These are phyloP conservation scores for Populus tomentosa DNA, from an alignment of 441 rosid species.

Conservation along the genomic window DNA sequence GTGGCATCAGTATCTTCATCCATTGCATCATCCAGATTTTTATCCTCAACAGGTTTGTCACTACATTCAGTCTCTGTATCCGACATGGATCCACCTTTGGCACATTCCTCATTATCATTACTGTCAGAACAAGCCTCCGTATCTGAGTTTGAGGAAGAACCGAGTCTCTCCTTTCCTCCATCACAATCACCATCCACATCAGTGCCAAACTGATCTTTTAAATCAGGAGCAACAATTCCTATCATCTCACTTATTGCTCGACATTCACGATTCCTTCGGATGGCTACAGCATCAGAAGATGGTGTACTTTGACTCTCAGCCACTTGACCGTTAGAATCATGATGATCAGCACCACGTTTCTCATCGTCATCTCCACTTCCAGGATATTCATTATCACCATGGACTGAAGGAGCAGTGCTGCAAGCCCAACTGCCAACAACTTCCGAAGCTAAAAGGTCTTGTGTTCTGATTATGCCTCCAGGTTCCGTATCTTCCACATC, in stretches of 20 bases:
- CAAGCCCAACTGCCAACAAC: conserved; percentile 87
- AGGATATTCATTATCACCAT: conserved; percentile 68
- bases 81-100: conserved; percentile 28
- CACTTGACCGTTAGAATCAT: conserved; percentile 39
- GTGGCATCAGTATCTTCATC: conserved; percentile 59
- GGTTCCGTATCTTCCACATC: conserved; percentile 58
- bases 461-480: conserved; percentile 59
- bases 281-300: conserved; percentile 34
- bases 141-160: conserved; percentile 45
- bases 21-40: conserved; percentile 33
- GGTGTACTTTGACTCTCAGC: conserved; percentile 62
- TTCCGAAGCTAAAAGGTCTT: conserved; percentile 87
- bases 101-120: conserved; percentile 30
- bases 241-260: conserved; percentile 57
- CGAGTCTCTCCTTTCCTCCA: conserved; percentile 28
- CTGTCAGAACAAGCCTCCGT: conserved; percentile 49
- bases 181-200: conserved; percentile 24
- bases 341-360: conserved; percentile 30
- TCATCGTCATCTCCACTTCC: conserved; percentile 37
- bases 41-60: conserved; percentile 33
- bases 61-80: conserved; percentile 51
- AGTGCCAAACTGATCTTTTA: conserved; percentile 46
- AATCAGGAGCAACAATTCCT: conserved; percentile 61
- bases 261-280: conserved; percentile 31
- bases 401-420: conserved; percentile 80